Conservation (phyloP, 2,329 filamentous ascomycete species). For the Colletotrichum chrysophilum region DNA sequence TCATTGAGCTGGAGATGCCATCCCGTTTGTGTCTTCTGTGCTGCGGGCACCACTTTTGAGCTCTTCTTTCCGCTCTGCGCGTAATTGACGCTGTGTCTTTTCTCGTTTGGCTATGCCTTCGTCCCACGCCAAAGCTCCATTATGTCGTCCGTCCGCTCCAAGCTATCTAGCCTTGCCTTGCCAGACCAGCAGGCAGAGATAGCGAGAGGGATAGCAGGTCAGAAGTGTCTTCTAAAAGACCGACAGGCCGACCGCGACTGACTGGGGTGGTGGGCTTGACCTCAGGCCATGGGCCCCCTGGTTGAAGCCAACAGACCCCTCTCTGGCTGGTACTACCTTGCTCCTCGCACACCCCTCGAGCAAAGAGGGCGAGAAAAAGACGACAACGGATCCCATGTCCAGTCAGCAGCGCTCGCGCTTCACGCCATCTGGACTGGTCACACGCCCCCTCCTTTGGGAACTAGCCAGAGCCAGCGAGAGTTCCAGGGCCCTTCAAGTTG, state of each 20-base stretch:
- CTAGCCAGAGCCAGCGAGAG: not conserved
- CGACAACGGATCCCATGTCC: constrained; percentile 7
- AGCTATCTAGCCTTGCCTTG: not conserved
- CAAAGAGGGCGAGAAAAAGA: not conserved
- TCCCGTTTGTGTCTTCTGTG: not conserved
- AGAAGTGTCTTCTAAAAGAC: constrained; percentile 4
- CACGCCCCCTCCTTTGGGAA: constrained; percentile 9
- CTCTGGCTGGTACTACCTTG: constrained; percentile 34
- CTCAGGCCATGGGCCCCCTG: constrained; percentile 18
- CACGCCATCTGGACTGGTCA: not conserved
- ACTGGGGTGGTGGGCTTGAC: constrained; percentile 7
- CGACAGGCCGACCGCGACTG: constrained; percentile 20
- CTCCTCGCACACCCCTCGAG: constrained; percentile 30
- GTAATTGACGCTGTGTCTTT: not conserved
- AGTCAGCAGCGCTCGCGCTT: not conserved
- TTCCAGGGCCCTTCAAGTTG: not conserved
- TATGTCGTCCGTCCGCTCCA: not conserved
- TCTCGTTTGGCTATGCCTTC: not conserved
- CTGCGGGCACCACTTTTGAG: not conserved
- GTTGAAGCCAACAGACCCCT: constrained; percentile 16
- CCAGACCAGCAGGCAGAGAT: not conserved
- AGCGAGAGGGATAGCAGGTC: not conserved
- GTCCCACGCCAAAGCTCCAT: not conserved
- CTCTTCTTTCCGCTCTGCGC: not conserved
- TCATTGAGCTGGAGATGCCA: not conserved